Evolutionary conservation across 2,329 filamentous ascomycete genomes (phyloP).

Genomic region (Mycosphaerella arachidis): DNA sequence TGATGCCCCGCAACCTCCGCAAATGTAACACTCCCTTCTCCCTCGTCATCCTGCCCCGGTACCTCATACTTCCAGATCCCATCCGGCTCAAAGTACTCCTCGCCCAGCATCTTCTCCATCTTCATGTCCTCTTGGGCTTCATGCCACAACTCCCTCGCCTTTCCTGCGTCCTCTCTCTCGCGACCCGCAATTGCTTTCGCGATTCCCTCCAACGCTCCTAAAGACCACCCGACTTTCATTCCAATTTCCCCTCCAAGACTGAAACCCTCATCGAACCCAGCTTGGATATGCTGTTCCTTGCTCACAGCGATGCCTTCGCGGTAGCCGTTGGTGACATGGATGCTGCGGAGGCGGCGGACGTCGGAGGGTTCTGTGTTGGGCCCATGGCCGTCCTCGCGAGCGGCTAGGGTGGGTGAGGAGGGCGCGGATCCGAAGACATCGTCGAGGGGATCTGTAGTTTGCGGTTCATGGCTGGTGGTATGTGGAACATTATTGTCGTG

Average conservation of each 20-base stretch:
- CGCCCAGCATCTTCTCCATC: slow-evolving; percentile 59
- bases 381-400: background rate
- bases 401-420: slow-evolving; percentile 32
- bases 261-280: slow-evolving; percentile 89
- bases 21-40: slow-evolving; percentile 46
- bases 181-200: slow-evolving; percentile 29
- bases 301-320: slow-evolving; percentile 76
- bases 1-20: slow-evolving; percentile 62
- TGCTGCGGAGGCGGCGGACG: slow-evolving; percentile 66
- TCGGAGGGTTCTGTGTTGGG: slow-evolving; percentile 51
- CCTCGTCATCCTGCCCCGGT: slow-evolving; percentile 35
- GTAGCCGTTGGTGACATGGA: slow-evolving; percentile 82
- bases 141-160: slow-evolving; percentile 20
- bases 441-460: slow-evolving; percentile 33
- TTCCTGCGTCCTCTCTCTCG: slow-evolving; percentile 24
- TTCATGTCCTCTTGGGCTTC: slow-evolving; percentile 39
- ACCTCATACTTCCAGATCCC: slow-evolving; percentile 65
- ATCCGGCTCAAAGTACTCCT: slow-evolving; percentile 63
- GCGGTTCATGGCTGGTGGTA: slow-evolving; percentile 2
- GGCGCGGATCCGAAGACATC: slow-evolving; percentile 47
- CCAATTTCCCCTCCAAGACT: slow-evolving; percentile 78
- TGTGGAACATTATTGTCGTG: background rate
- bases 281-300: slow-evolving; percentile 73
- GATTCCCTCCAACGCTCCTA: slow-evolving; percentile 75
- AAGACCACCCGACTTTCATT: slow-evolving; percentile 64